These are phyloP conservation scores for Hyaloscypha finlandica DNA, from an alignment of 495 filamentous ascomycete species.

Conservation along the genomic window DNA sequence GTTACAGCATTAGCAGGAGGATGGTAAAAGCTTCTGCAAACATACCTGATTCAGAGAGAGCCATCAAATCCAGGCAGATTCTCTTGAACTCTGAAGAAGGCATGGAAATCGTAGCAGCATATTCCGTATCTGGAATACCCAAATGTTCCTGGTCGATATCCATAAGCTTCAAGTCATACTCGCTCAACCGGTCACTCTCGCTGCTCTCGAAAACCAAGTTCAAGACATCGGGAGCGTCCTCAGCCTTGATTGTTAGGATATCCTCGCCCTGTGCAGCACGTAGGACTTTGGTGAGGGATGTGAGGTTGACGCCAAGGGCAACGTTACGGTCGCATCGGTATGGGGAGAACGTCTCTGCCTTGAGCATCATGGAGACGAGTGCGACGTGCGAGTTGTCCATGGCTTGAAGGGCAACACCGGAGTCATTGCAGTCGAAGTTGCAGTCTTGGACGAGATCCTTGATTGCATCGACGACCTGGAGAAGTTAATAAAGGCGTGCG, in stretches of 20 bases:
- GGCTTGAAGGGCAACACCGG: slow-evolving; percentile 94
- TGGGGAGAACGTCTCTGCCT: slow-evolving; percentile 91
- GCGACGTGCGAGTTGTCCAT: slow-evolving; percentile 99
- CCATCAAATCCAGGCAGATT: slow-evolving; percentile 89
- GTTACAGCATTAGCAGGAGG: slow-evolving; percentile 16
- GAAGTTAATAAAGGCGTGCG: slow-evolving; percentile 11
- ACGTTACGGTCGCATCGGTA: slow-evolving; percentile 99
- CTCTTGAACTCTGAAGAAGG: slow-evolving; percentile 89
- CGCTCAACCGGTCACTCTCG: slow-evolving; percentile 86
- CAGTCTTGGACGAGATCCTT: slow-evolving; percentile 99
- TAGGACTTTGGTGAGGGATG: slow-evolving; percentile 95
- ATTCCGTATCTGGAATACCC: slow-evolving; percentile 98
- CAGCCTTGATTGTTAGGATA: slow-evolving; percentile 93
- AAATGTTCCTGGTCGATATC: slow-evolving; percentile 99
- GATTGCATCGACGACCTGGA: slow-evolving; percentile 94
- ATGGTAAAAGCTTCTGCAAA: slow-evolving; percentile 5
- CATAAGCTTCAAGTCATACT: slow-evolving; percentile 99
- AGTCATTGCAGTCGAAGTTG: slow-evolving; percentile 99
- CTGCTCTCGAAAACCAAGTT: slow-evolving; percentile 95
- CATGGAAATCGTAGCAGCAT: slow-evolving; percentile 88
- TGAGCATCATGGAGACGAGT: slow-evolving; percentile 97
- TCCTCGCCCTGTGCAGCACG: slow-evolving; percentile 94
- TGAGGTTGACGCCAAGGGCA: slow-evolving; percentile 94
- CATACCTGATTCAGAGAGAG: slow-evolving; percentile 91
- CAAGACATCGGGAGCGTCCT: slow-evolving; percentile 91